These are phyloP conservation scores for Boletus hoseneyae DNA, from an alignment of 1,284 basidiomycete species.

Conservation along the genomic window DNA sequence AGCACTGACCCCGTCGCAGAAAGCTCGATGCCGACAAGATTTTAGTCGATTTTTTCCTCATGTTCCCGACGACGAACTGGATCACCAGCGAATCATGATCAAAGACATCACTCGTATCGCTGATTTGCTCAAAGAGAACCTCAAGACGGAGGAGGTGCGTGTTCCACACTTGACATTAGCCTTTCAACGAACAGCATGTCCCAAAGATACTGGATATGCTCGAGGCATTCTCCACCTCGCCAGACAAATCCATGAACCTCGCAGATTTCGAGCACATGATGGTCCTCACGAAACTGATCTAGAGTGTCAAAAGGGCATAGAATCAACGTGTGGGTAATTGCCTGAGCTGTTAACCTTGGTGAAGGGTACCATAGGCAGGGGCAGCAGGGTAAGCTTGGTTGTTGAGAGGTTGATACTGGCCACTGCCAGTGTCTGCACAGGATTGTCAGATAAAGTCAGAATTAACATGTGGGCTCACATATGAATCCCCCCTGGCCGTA, in stretches of 20 bases:
- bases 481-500: constrained; percentile 67
- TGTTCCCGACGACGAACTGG: constrained; percentile 39
- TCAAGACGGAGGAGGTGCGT: constrained; percentile 66
- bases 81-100: constrained; percentile 53
- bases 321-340: background rate
- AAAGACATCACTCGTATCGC: constrained; percentile 60
- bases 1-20: constrained; percentile 55
- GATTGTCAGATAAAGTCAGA: background rate
- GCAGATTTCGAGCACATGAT: constrained; percentile 72
- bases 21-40: constrained; percentile 48
- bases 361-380: constrained; percentile 26
- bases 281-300: constrained; percentile 48
- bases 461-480: constrained; percentile 39
- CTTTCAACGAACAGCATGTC: background rate
- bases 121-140: constrained; percentile 58
- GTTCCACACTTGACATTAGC: background rate
- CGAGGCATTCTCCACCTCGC: constrained; percentile 60
- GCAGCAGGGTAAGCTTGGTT: constrained; percentile 17
- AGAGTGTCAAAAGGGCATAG: background rate
- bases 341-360: constrained; percentile 9
- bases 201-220: constrained; percentile 72
- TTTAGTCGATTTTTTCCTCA: constrained; percentile 70
- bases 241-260: constrained; percentile 64
- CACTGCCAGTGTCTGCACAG: constrained; percentile 27
- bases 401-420: constrained; percentile 25